Evolutionary conservation across 176 grass and related monocot genomes (phyloP), one percentile per base, ranked within the genome.

Genomic region (Canna indica): DNA sequence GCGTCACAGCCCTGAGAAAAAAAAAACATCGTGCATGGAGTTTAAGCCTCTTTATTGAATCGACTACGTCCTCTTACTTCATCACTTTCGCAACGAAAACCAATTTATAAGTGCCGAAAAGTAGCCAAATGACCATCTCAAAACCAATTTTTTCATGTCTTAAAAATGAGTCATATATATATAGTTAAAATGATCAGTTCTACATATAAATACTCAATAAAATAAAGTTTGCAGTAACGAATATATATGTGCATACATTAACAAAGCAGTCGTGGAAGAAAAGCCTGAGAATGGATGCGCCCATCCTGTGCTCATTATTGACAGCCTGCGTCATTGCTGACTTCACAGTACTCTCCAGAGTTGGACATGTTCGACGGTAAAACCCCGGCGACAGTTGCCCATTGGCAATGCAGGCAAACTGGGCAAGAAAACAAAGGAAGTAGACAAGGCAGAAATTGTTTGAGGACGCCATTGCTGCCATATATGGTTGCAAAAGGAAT

Each of bases 1-100:
- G 69, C 91, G 80, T 95, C 91, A 64, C 91, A 95, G 30, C 91
- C 91, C 91, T 90, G 32, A 10, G 15, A 20, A 15, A 4, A 50
- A 1, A 50, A 32, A 57, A 3, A 38, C 7, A 38, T 2, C 36
- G 7, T 53, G 53, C 25, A 13, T 30, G 36, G 4, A 22, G 50
- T 32, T 41, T 27, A 64, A 64, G 10, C 7, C 7, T 69, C n/a
- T 42, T 16, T 35, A 26, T 31, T 31, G 70, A 32, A 58, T 80
- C 15, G 20, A n/a, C n/a, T n/a, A n/a, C n/a, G n/a, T n/a, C n/a
- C n/a, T n/a, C n/a, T n/a, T n/a, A n/a, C n/a, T n/a, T n/a, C n/a
- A n/a, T n/a, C n/a, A n/a, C n/a, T n/a, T n/a, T n/a, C n/a, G n/a
- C n/a, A n/a, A n/a, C n/a, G n/a, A n/a, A n/a, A n/a, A n/a, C n/a